These are phyloP conservation scores for Thymus mandschuricus DNA, from an alignment of 257 asterid species.

Conservation along the genomic window DNA sequence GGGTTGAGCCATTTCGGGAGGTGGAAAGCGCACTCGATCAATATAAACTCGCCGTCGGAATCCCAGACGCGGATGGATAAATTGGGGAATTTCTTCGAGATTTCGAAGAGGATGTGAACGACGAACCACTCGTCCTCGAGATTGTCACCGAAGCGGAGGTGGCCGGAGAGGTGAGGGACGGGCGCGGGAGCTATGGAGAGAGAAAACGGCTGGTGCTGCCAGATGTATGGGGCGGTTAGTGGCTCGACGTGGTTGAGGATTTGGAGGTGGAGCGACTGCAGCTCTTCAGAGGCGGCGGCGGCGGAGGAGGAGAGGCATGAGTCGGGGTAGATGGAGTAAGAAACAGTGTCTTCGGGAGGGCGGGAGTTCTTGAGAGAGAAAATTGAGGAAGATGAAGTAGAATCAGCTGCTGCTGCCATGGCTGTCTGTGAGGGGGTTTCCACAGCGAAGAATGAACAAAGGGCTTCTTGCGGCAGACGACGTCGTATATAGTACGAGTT, in stretches of 20 bases:
- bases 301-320: slow-evolving; percentile 44
- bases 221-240: slow-evolving; percentile 55
- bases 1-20: slow-evolving; percentile 91
- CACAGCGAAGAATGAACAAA: background rate
- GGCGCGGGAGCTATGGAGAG: slow-evolving; percentile 45
- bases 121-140: slow-evolving; percentile 96
- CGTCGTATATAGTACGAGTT: background rate
- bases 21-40: slow-evolving; percentile 84
- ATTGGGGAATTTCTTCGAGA: slow-evolving; percentile 54
- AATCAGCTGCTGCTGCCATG: slow-evolving; percentile 48
- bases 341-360: slow-evolving; percentile 78
- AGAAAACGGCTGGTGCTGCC: slow-evolving; percentile 87
- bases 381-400: slow-evolving; percentile 48
- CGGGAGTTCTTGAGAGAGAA: slow-evolving; percentile 52
- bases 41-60: slow-evolving; percentile 80
- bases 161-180: slow-evolving; percentile 76
- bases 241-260: slow-evolving; percentile 60
- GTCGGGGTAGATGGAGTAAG: slow-evolving; percentile 73
- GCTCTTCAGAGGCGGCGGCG: slow-evolving; percentile 43
- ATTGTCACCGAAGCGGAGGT: slow-evolving; percentile 85
- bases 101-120: slow-evolving; percentile 68
- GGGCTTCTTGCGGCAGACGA: slow-evolving; percentile 14
- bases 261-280: slow-evolving; percentile 72
- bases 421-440: background rate
- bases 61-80: slow-evolving; percentile 79